Conservation (phyloP, 2,329 filamentous ascomycete species). For the Leptographium flavum region DNA sequence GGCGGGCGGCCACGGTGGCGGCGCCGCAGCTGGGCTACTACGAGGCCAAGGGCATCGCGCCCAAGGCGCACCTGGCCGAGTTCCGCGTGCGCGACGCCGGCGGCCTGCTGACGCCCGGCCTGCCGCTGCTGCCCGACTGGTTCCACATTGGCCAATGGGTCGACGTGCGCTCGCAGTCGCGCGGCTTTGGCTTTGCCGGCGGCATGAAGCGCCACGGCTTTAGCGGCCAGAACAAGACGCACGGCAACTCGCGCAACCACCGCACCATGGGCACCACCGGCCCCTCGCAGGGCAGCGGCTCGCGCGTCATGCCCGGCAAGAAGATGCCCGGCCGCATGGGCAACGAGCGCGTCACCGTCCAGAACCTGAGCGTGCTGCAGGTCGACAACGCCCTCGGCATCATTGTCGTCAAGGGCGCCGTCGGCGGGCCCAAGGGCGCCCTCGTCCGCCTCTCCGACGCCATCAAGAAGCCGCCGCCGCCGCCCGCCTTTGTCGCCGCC, state of each 20-base stretch:
- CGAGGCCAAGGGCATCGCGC: conserved; percentile 63
- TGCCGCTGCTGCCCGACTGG: conserved; percentile 71
- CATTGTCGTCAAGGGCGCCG: conserved; percentile 72
- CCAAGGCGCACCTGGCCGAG: conserved; percentile 73
- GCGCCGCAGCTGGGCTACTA: conserved; percentile 79
- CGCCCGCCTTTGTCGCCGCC: conserved; percentile 32
- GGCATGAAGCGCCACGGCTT: conserved; percentile 97
- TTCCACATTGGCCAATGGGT: conserved; percentile 84
- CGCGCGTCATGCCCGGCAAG: conserved; percentile 86
- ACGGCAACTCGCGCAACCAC: conserved; percentile 93
- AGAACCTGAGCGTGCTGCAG: conserved; percentile 81
- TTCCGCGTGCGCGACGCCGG: conserved; percentile 66
- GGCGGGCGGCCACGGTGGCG: conserved; percentile 62
- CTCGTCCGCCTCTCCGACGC: conserved; percentile 80
- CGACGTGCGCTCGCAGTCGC: conserved; percentile 63
- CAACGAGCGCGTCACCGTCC: conserved; percentile 71
- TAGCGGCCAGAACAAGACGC: conserved; percentile 72
- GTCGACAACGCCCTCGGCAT: conserved; percentile 78
- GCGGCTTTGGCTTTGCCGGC: conserved; percentile 89
- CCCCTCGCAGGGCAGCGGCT: conserved; percentile 81
- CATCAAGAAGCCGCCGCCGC: conserved; percentile 61
- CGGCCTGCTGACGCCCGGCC: conserved; percentile 64
- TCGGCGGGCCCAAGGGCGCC: conserved; percentile 79
- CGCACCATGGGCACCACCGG: conserved; percentile 82
- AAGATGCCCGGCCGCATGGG: conserved; percentile 98